phyloP scores from a whole-genome alignment of 2,329 filamentous ascomycete species.

The Fusarium subglutinans region DNA sequence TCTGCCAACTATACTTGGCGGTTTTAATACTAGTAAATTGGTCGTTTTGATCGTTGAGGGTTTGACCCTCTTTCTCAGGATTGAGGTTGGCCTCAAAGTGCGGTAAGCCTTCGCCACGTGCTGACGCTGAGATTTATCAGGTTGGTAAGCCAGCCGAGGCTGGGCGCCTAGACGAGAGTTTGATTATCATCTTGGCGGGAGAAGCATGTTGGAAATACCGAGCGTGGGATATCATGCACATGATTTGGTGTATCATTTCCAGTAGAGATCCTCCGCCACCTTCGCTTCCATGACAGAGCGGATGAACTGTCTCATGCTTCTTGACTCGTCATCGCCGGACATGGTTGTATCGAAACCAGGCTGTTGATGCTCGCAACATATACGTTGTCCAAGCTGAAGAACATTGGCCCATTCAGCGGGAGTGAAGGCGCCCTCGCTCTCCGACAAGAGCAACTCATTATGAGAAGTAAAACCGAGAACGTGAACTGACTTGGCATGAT shows the following conservation, averaged over 20 bases:
- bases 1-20: slow-evolving; percentile 15
- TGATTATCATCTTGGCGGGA: slow-evolving; percentile 30
- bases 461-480: slow-evolving; percentile 84
- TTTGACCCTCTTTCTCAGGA: slow-evolving; percentile 27
- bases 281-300: slow-evolving; percentile 68
- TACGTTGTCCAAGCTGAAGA: slow-evolving; percentile 68
- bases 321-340: slow-evolving; percentile 56
- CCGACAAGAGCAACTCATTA: slow-evolving; percentile 76
- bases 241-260: slow-evolving; percentile 56
- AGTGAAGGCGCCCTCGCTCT: slow-evolving; percentile 84
- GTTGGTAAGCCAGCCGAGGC: slow-evolving; percentile 10
- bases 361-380: slow-evolving; percentile 65
- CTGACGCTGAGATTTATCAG: slow-evolving; percentile 23
- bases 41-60: slow-evolving; percentile 13
- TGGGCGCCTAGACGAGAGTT: slow-evolving; percentile 26
- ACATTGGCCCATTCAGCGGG: slow-evolving; percentile 79
- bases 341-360: slow-evolving; percentile 55
- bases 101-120: slow-evolving; percentile 13
- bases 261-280: slow-evolving; percentile 62
- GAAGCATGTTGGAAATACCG: slow-evolving; percentile 4
- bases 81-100: slow-evolving; percentile 25
- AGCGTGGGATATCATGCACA: slow-evolving; percentile 15
- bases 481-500: slow-evolving; percentile 76
- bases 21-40: slow-evolving; percentile 14
- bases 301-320: slow-evolving; percentile 67